Percentiles rank a stretch among this genome's conserved stretches.
Conservation (phyloP, 2,329 filamentous ascomycete genomes). For the Venturia carpophila region DNA sequence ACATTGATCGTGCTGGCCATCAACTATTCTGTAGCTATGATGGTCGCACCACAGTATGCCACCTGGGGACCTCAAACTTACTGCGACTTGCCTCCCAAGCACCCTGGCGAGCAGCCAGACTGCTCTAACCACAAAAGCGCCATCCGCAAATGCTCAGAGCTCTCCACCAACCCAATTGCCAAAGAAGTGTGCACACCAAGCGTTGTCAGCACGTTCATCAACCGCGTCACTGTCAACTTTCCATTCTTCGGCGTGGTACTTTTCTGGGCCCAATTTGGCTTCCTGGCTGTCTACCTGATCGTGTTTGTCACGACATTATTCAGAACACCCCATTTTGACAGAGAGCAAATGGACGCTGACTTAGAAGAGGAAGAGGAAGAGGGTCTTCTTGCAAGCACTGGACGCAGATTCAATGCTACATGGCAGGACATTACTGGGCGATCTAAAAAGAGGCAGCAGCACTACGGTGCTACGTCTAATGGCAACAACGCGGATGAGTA, state of each 20-base stretch:
- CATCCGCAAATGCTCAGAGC: constrained; percentile 75
- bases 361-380: constrained; percentile 91
- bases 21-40: constrained; percentile 87
- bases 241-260: constrained; percentile 88
- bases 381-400: constrained; percentile 75
- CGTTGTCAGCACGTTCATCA: constrained; percentile 85
- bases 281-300: constrained; percentile 71
- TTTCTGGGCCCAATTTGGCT: constrained; percentile 95
- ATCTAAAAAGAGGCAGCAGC: constrained; percentile 25
- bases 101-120: constrained; percentile 61
- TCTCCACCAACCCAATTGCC: constrained; percentile 60
- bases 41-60: constrained; percentile 92
- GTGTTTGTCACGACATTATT: constrained; percentile 74
- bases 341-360: constrained; percentile 76
- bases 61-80: constrained; percentile 92
- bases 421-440: constrained; percentile 80
- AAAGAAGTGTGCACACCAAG: constrained; percentile 81
- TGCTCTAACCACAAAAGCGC: constrained; percentile 64
- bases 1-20: constrained; percentile 83
- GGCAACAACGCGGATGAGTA: background rate
- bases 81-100: constrained; percentile 63
- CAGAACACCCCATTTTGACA: constrained; percentile 67
- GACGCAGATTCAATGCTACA: constrained; percentile 71
- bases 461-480: constrained; percentile 21
- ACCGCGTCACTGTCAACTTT: constrained; percentile 87